phyloP scores from a whole-genome alignment of 1,284 basidiomycete genomes.

The Psilocybe mexicana region DNA sequence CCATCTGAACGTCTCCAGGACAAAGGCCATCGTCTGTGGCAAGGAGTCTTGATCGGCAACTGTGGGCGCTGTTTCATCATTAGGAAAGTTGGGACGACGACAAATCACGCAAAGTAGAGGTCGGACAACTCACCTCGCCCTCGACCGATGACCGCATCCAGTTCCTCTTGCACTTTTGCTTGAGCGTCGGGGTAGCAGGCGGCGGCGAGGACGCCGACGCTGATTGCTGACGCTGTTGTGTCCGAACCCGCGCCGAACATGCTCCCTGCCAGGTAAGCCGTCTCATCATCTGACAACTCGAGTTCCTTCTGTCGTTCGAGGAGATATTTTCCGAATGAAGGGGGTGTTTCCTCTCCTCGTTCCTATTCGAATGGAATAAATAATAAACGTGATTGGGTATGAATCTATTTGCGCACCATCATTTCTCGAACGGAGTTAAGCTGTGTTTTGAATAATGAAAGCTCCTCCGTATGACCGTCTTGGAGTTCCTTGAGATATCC shows the following conservation, averaged over 20 bases:
- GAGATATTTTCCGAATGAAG: slow-evolving; percentile 58
- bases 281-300: slow-evolving; percentile 52
- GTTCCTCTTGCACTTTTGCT: slow-evolving; percentile 54
- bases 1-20: slow-evolving; percentile 65
- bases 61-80: slow-evolving; percentile 41
- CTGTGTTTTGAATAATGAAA: slow-evolving; percentile 52
- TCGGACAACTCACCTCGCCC: slow-evolving; percentile 41
- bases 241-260: slow-evolving; percentile 69
- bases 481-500: slow-evolving; percentile 55
- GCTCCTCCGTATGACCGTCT: slow-evolving; percentile 56
- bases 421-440: slow-evolving; percentile 43
- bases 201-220: slow-evolving; percentile 60
- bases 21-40: slow-evolving; percentile 60
- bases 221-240: slow-evolving; percentile 61
- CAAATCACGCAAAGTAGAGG: too few species aligned
- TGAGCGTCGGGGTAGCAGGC: slow-evolving; percentile 60
- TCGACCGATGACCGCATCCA: slow-evolving; percentile 59
- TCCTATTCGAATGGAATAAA: slow-evolving; percentile 25
- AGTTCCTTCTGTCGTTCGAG: slow-evolving; percentile 53
- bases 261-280: slow-evolving; percentile 59
- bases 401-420: slow-evolving; percentile 38
- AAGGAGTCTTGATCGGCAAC: slow-evolving; percentile 52
- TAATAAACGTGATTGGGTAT: background rate
- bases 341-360: slow-evolving; percentile 35
- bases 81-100: background rate